These are phyloP conservation scores for Auriscalpium microsporum DNA, from an alignment of 768 basidiomycete genomes.

Conservation along the genomic window DNA sequence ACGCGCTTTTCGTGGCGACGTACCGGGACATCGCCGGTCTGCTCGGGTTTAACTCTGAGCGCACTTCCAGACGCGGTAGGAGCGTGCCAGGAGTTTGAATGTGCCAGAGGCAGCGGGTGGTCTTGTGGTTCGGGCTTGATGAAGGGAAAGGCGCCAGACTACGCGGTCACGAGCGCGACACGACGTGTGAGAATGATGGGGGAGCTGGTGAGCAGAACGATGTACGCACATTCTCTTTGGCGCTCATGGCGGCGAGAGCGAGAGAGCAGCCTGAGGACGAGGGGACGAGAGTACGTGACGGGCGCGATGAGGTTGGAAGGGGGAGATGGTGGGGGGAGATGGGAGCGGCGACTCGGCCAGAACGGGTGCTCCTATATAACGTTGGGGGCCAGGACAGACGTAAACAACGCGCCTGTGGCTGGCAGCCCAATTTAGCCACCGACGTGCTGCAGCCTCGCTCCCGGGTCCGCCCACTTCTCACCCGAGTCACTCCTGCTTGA, in stretches of 20 bases:
- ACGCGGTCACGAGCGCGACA: not conserved
- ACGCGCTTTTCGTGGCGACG: slow-evolving; percentile 14
- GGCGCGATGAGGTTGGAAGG: not conserved
- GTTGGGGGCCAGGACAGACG: not conserved
- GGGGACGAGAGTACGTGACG: not conserved
- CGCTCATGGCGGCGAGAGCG: slow-evolving; percentile 10
- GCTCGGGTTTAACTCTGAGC: slow-evolving; percentile 25
- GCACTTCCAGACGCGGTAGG: not conserved
- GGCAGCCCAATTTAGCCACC: not conserved
- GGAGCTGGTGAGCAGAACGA: not conserved
- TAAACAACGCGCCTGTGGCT: not conserved
- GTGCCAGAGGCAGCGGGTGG: slow-evolving; percentile 7
- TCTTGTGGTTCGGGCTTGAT: slow-evolving; percentile 29
- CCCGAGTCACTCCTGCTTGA: not conserved
- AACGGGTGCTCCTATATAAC: not conserved
- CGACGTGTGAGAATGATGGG: not conserved
- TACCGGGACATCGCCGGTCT: slow-evolving; percentile 20
- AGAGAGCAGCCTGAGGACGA: not conserved
- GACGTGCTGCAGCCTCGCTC: not conserved
- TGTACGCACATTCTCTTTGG: slow-evolving; percentile 11
- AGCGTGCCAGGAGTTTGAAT: not conserved
- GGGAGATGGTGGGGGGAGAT: not conserved
- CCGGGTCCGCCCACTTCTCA: not conserved
- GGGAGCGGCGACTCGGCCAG: not conserved
- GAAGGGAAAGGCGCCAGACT: slow-evolving; percentile 6